phyloP scores from a whole-genome alignment of 192 early-diverging fungal species.

The Linnemannia exigua region DNA sequence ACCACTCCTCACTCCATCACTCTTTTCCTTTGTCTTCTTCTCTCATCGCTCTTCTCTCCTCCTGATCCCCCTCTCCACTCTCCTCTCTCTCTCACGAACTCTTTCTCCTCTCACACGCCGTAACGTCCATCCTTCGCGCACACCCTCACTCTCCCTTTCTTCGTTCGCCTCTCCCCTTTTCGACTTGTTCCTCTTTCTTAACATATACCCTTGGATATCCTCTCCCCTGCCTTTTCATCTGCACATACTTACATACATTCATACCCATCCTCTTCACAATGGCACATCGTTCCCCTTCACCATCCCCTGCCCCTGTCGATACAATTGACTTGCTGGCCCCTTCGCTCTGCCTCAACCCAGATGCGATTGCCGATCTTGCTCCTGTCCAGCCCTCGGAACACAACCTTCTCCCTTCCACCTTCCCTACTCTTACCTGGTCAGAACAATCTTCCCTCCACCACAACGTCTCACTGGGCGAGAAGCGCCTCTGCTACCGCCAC shows the following conservation, averaged over 20 bases:
- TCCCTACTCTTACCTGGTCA: constrained; percentile 41
- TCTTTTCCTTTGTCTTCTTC: not conserved
- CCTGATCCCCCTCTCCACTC: not conserved
- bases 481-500: constrained; percentile 64
- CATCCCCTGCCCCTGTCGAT: not conserved
- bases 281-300: constrained; percentile 6
- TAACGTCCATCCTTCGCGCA: not conserved
- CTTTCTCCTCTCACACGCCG: not conserved
- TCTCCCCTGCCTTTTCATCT: not conserved
- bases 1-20: not conserved
- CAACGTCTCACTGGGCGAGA: constrained; percentile 10
- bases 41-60: not conserved
- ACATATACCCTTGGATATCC: not conserved
- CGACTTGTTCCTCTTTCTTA: too few species aligned
- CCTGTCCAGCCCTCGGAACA: constrained; percentile 31
- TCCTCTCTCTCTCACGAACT: not conserved
- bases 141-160: not conserved
- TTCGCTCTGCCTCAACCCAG: constrained; percentile 44
- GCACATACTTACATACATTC: not conserved
- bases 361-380: constrained; percentile 37
- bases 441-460: constrained; percentile 6
- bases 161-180: not conserved
- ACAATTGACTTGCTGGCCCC: constrained; percentile 25
- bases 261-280: constrained; percentile 1
- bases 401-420: constrained; percentile 26